Evolutionary conservation across 2,329 filamentous ascomycete species (phyloP).

Genomic region (Ceratocystis cacaofunesta): DNA sequence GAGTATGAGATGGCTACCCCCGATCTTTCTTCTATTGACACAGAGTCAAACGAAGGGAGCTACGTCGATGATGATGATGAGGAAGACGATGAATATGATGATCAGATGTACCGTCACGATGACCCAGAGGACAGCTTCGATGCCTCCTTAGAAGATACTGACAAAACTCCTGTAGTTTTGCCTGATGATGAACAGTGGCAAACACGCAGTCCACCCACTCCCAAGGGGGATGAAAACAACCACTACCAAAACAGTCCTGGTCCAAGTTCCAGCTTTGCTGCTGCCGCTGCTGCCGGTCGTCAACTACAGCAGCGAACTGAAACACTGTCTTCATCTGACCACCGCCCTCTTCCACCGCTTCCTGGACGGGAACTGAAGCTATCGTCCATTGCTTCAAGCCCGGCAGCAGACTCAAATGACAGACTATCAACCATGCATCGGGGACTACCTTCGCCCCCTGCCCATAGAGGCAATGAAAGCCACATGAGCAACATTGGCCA

Average conservation of each 20-base stretch:
- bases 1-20: constrained; percentile 98
- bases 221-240: constrained; percentile 32
- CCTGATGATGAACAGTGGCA: constrained; percentile 73
- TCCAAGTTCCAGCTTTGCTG: constrained; percentile 33
- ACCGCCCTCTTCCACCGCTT: constrained; percentile 73
- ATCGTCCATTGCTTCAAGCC: constrained; percentile 21
- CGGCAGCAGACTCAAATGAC: constrained; percentile 38
- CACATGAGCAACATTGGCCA: constrained; percentile 49
- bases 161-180: constrained; percentile 94
- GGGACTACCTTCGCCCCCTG: constrained; percentile 57
- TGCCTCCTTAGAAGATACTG: constrained; percentile 83
- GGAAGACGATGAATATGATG: constrained; percentile 57
- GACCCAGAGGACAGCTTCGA: constrained; percentile 77
- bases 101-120: constrained; percentile 32
- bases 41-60: constrained; percentile 81
- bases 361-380: constrained; percentile 38
- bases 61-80: constrained; percentile 73
- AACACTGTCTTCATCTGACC: constrained; percentile 62
- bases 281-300: constrained; percentile 33
- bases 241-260: constrained; percentile 56
- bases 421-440: constrained; percentile 52
- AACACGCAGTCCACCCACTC: constrained; percentile 28
- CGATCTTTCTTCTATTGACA: constrained; percentile 81
- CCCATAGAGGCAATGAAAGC: constrained; percentile 60
- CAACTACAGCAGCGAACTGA: constrained; percentile 49